phyloP scores from a whole-genome alignment of 2,329 filamentous ascomycete genomes.

The Dactylonectria macrodidyma region DNA sequence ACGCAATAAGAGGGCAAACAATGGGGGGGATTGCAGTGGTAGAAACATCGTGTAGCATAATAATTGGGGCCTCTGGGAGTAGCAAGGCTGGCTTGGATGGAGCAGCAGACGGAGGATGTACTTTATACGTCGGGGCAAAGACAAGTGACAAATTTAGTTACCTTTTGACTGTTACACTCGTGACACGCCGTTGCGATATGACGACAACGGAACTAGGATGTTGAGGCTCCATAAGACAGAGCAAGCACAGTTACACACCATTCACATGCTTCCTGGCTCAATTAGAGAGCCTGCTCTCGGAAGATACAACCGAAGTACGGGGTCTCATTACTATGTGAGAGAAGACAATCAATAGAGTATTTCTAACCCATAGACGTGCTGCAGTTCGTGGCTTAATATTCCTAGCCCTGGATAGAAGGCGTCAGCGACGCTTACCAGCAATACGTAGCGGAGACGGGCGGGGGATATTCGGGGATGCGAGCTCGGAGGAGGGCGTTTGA shows the following conservation, averaged over 20 bases:
- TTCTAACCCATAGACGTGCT: neutral
- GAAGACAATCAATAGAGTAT: neutral
- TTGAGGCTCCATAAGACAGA: neutral
- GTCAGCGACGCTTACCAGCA: constrained; percentile 15
- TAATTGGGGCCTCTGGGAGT: constrained; percentile 30
- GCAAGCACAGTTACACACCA: neutral
- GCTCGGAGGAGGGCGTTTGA: constrained; percentile 5
- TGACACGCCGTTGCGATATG: neutral
- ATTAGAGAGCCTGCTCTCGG: neutral
- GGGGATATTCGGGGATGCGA: neutral
- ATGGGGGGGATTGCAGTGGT: constrained; percentile 12
- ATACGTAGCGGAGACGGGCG: constrained; percentile 3
- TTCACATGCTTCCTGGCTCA: neutral
- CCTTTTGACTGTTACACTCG: neutral
- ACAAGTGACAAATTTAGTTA: constrained; percentile 20
- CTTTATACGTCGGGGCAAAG: constrained; percentile 24
- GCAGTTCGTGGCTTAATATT: neutral
- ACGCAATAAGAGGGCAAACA: neutral
- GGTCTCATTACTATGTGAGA: neutral
- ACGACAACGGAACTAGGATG: neutral
- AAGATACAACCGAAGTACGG: neutral
- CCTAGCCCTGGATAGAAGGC: neutral
- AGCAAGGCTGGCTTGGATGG: constrained; percentile 30
- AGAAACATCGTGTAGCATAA: constrained; percentile 31
- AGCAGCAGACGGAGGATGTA: constrained; percentile 24